These are phyloP conservation scores for Phytophthora agathidicida DNA, from an alignment of 352 stramenopile species.

Conservation along the genomic window DNA sequence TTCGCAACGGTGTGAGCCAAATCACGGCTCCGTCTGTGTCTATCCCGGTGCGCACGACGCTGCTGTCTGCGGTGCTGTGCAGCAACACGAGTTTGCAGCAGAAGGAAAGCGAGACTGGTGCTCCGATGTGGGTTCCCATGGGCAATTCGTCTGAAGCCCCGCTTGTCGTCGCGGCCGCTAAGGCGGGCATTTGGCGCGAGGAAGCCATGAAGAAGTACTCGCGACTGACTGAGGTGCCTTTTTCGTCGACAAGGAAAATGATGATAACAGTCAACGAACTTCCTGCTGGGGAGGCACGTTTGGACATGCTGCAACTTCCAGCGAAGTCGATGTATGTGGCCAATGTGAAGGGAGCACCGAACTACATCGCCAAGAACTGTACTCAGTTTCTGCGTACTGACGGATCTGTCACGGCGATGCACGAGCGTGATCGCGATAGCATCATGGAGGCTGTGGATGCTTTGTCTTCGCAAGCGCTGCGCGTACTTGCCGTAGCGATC, in stretches of 20 bases:
- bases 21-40: constrained; percentile 42
- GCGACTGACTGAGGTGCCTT: constrained; percentile 89
- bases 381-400: constrained; percentile 53
- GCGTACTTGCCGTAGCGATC: constrained; percentile 92
- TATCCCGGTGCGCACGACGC: constrained; percentile 46
- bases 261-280: constrained; percentile 89
- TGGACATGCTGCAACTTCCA: constrained; percentile 52
- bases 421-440: constrained; percentile 35
- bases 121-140: constrained; percentile 55
- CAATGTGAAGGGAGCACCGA: constrained; percentile 73
- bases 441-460: constrained; percentile 63
- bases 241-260: constrained; percentile 94
- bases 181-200: constrained; percentile 64
- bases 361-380: constrained; percentile 70
- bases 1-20: constrained; percentile 49
- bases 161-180: constrained; percentile 66
- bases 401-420: constrained; percentile 46
- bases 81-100: constrained; percentile 75
- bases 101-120: constrained; percentile 48
- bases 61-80: constrained; percentile 66
- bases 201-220: constrained; percentile 54
- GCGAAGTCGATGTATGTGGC: constrained; percentile 48
- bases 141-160: constrained; percentile 76
- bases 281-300: constrained; percentile 26
- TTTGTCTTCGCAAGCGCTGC: constrained; percentile 70